Base-by-base conservation (phyloP, 2,329 filamentous ascomycete species). In the Trichoderma afroharzianum region DNA sequence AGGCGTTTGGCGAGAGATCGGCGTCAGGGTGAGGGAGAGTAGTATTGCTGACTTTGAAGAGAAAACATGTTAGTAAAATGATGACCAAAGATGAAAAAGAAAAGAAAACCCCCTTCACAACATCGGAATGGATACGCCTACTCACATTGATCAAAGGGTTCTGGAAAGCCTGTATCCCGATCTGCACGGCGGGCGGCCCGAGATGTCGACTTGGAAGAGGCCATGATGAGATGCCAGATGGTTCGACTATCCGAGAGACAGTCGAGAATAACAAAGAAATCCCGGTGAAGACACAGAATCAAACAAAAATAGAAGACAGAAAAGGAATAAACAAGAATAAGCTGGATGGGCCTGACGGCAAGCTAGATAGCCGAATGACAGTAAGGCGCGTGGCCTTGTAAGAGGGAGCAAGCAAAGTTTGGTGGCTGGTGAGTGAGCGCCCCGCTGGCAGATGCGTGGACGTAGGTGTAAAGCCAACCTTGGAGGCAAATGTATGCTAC, bases 21-120 rank as follows among this genome's bases (percentile, higher is more conserved):
- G 89, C 89, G 21, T 90, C 88, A 26, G 89, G 89, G 72, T 91
- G 88, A 24, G 87, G 87, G 18, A 88, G 82, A 3, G 88, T 89
- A 15, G 89, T 91, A 75, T 90, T 91, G 73, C 85, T 83, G 59
- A 79, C 85, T 86, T 72, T 18, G 8, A 21, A 33, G 21, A 28
- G 24, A 12, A 63, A 63, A 21, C 15, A 57, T 53, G 26, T 64
- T 15, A 64, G 28, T 33, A 50, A 28, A 36, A 59, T 15, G 15
- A 9, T 26, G 21, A 61, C 18, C 24, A 21, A 63, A 30, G 53
- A 58, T 39, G 58, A 21, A 21, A 14, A 53, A 36, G 15, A n/a
- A 43, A n/a, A 43, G 7, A 3, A n/a, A 39, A 39, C 3, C 15
- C 36, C 6, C 33, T 36, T 36, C 15, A 4, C 15, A 18, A 4